Base-by-base conservation (phyloP, 129 eudicot genomes). In the Arctium minus region DNA sequence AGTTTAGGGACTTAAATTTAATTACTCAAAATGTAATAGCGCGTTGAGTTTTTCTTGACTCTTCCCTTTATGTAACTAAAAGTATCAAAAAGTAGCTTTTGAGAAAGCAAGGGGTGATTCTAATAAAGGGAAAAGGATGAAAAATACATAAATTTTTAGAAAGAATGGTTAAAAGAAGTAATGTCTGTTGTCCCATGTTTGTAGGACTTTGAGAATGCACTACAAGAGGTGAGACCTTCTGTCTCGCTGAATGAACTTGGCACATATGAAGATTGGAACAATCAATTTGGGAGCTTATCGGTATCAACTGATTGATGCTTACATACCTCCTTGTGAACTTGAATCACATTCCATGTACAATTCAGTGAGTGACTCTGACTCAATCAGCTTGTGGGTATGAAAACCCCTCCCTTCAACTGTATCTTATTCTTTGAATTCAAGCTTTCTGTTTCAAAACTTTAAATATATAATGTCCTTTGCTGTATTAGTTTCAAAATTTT, bases 201-300 rank as follows among this genome's bases (percentile, higher is more conserved):
- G 44, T 84, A 84, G 87, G 87, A 84, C 46, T 84, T 84, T 79
- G 76, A 79, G 70, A 27, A 74, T 73, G 89, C 97, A 76, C 84
- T 96, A 42, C 89, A 93, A 72, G 97, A 93, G 82, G 98, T 96
- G 82, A 90, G 98, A 84, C 94, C 97, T 76, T 96, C 99, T 40
- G 99, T 93, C 81, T 96, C 98, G n/a, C 60, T 79, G 30, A 87
- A 90, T 48, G 98, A 93, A 87, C 97, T 90, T 8, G 95, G 88
- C 46, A 83, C 83, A 30, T 96, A 96, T 75, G 99, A 88, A 88
- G 83, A 80, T 0, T 96, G 99, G 99, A 96, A 93, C 88, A 86
- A 86, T 39, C 97, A 93, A 74, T 96, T 96, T 38, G 98, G 99
- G 13, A 93, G 99, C 89, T 86, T 96, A 80, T 80, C 98, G 2